phyloP scores from a whole-genome alignment of 257 asterid genomes.

The Fraxinus quadrangulata region DNA sequence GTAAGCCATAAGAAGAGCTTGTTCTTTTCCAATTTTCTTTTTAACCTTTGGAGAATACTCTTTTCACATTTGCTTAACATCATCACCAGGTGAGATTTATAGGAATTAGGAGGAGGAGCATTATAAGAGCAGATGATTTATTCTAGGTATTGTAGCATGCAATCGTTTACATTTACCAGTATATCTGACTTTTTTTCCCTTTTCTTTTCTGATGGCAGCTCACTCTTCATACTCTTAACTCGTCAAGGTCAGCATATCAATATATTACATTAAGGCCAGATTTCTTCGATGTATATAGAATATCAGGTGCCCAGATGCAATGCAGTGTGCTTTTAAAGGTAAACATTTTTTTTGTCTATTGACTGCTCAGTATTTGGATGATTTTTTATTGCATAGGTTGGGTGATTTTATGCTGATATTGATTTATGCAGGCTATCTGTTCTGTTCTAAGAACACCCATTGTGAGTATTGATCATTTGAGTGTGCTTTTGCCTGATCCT shows the following conservation, averaged over 20 bases:
- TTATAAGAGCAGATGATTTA: background rate
- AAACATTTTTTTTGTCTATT: background rate
- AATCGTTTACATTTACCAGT: background rate
- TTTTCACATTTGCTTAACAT: background rate
- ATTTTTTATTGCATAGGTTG: background rate
- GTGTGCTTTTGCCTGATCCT: conserved; percentile 57
- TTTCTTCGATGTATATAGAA: conserved; percentile 68
- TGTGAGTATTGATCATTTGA: conserved; percentile 69
- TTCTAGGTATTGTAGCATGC: background rate
- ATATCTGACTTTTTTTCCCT: background rate
- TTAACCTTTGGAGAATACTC: background rate
- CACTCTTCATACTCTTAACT: conserved; percentile 68
- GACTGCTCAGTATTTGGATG: conserved; percentile 2
- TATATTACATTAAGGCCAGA: conserved; percentile 75
- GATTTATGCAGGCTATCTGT: conserved; percentile 66
- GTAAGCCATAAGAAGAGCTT: background rate
- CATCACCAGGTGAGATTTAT: background rate
- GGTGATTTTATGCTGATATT: conserved; percentile 12
- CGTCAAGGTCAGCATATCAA: conserved; percentile 91
- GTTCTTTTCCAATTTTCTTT: background rate
- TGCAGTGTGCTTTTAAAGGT: conserved; percentile 92
- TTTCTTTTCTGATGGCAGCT: conserved; percentile 53
- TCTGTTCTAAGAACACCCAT: conserved; percentile 88
- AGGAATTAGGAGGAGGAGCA: background rate
- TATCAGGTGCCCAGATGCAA: conserved; percentile 58